A percentile compares a stretch with the other conserved stretches of the same genome.
phyloP scores from a whole-genome alignment of 2,329 filamentous ascomycete species.

The Aspergillus chevalieri region DNA sequence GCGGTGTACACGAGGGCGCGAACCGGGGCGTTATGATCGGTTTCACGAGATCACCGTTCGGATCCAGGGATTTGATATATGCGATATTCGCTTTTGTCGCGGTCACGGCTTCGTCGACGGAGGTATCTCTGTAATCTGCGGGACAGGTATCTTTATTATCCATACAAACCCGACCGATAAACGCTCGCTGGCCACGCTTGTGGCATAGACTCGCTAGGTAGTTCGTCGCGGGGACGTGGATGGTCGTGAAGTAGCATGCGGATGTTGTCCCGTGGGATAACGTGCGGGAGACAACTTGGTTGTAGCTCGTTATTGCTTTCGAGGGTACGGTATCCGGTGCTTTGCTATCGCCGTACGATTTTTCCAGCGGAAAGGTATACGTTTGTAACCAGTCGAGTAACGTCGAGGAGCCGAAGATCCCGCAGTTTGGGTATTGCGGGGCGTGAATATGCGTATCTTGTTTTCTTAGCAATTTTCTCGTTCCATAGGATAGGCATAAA shows the following conservation, averaged over 20 bases:
- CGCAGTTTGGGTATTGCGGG: slow-evolving; percentile 87
- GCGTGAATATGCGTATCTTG: slow-evolving; percentile 89
- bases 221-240: slow-evolving; percentile 82
- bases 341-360: slow-evolving; percentile 53
- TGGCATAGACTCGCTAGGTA: slow-evolving; percentile 79
- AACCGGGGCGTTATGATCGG: slow-evolving; percentile 73
- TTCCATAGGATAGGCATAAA: too few relatives aligned
- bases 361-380: slow-evolving; percentile 92
- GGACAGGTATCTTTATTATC: slow-evolving; percentile 63
- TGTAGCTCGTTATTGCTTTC: slow-evolving; percentile 55
- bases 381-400: slow-evolving; percentile 88
- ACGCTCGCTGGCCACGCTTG: slow-evolving; percentile 74
- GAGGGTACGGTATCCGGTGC: slow-evolving; percentile 19
- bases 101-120: slow-evolving; percentile 50
- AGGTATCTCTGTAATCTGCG: slow-evolving; percentile 71
- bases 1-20: slow-evolving; percentile 49
- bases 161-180: slow-evolving; percentile 95
- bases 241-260: slow-evolving; percentile 89
- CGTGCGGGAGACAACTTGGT: slow-evolving; percentile 69
- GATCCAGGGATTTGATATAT: slow-evolving; percentile 65
- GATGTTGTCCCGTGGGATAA: slow-evolving; percentile 88
- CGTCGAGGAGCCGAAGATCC: slow-evolving; percentile 88
- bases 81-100: slow-evolving; percentile 56
- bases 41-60: slow-evolving; percentile 54
- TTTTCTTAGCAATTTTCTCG: too few relatives aligned